phyloP scores from a whole-genome alignment of 768 basidiomycete species.

The Tylopilus vinaceipallidus region DNA sequence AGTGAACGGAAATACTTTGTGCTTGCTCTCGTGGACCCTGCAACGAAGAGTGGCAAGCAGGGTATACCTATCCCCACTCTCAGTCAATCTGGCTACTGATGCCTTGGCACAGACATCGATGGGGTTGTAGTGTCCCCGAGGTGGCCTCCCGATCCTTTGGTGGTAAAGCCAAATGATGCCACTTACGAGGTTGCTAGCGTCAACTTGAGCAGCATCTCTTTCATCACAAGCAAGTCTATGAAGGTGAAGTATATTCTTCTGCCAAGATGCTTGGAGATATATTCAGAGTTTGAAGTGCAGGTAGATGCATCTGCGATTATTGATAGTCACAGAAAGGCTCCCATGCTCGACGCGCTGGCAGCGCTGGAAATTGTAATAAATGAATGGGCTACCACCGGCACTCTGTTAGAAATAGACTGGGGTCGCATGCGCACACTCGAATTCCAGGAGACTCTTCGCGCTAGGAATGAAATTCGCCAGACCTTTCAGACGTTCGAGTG shows the following conservation, averaged over 20 bases:
- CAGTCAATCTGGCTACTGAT: not conserved
- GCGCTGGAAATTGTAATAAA: conserved; percentile 48
- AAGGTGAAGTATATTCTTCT: conserved; percentile 70
- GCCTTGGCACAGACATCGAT: conserved; percentile 49
- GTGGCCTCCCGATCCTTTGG: conserved; percentile 67
- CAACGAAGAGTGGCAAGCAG: conserved; percentile 50
- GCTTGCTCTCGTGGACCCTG: conserved; percentile 66
- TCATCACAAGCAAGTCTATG: conserved; percentile 66
- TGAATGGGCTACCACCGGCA: conserved; percentile 51
- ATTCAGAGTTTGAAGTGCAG: conserved; percentile 37
- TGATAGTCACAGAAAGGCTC: conserved; percentile 59
- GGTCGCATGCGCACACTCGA: conserved; percentile 77
- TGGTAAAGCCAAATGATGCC: conserved; percentile 46
- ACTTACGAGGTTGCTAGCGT: conserved; percentile 69
- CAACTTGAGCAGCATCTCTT: conserved; percentile 67
- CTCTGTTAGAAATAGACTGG: conserved; percentile 83
- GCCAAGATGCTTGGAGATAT: not conserved
- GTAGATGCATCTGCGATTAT: conserved; percentile 70
- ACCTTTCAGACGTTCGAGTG: conserved; percentile 48
- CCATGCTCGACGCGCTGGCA: conserved; percentile 55
- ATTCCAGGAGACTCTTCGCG: conserved; percentile 79
- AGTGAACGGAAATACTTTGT: conserved; percentile 61
- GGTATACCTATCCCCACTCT: conserved; percentile 43
- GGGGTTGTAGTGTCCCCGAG: conserved; percentile 59
- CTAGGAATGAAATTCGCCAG: conserved; percentile 49